Percentiles rank a stretch among this genome's conserved stretches.
Evolutionary conservation across 2,329 filamentous ascomycete species (phyloP).

Genomic region (Sporothrix luriei): DNA sequence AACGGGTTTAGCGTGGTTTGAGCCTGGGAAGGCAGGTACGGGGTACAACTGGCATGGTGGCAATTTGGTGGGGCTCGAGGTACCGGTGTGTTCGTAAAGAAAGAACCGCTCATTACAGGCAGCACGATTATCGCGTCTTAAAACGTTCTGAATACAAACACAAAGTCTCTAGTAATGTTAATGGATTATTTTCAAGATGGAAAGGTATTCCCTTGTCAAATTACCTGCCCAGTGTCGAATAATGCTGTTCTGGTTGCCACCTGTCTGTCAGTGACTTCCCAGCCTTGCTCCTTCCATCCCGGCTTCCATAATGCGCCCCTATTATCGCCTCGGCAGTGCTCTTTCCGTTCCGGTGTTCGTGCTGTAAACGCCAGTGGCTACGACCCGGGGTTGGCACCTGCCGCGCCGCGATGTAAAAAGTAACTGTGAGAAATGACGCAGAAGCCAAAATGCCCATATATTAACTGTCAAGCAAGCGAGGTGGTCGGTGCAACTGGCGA

Average conservation of each 20-base stretch:
- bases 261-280: background rate
- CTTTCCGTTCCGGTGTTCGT: background rate
- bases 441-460: too few relatives aligned
- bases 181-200: background rate
- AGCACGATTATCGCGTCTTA: background rate
- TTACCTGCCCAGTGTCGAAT: too few relatives aligned
- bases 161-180: background rate
- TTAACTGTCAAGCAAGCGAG: too few relatives aligned
- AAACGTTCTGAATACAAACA: background rate
- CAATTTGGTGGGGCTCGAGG: slow-evolving; percentile 9
- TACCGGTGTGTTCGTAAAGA: background rate
- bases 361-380: background rate
- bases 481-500: too few relatives aligned
- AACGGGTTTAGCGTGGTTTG: slow-evolving; percentile 18
- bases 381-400: background rate
- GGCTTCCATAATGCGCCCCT: slow-evolving; percentile 14
- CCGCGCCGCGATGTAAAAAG: background rate
- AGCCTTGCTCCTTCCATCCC: slow-evolving; percentile 19
- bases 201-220: background rate
- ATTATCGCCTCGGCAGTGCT: slow-evolving; percentile 16
- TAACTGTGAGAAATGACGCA: background rate
- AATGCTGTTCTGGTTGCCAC: background rate
- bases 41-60: slow-evolving; percentile 15
- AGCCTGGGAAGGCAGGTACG: background rate
- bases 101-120: background rate